phyloP scores from a whole-genome alignment of 2,329 filamentous ascomycete species.

The Teratosphaeria pseudoeucalypti region DNA sequence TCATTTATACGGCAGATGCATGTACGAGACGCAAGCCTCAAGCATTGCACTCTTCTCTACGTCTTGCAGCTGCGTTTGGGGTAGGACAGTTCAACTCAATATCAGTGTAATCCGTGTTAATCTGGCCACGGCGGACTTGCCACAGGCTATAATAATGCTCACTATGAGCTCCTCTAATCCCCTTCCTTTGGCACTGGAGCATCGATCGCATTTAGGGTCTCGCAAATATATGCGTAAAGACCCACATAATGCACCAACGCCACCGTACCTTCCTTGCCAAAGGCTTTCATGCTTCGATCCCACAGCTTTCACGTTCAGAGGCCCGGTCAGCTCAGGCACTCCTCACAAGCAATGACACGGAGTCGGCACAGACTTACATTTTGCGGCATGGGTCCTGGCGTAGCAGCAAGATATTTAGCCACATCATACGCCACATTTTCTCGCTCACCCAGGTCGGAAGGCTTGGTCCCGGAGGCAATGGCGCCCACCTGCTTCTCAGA shows the following conservation, averaged over 20 bases:
- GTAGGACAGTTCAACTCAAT: too few species aligned
- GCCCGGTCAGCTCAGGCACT: neutral
- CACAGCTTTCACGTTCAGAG: constrained; percentile 10
- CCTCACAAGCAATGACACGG: neutral
- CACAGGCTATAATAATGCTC: neutral
- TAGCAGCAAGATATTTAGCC: constrained; percentile 9
- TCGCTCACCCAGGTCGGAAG: constrained; percentile 10
- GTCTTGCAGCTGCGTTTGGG: too few species aligned
- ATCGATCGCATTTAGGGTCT: constrained; percentile 16
- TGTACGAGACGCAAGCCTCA: too few species aligned
- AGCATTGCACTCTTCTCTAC: too few species aligned
- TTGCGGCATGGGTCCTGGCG: constrained; percentile 7
- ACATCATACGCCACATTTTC: constrained; percentile 15
- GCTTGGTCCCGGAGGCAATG: constrained; percentile 11
- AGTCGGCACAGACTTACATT: neutral
- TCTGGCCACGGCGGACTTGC: too few species aligned
- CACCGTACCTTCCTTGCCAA: constrained; percentile 14
- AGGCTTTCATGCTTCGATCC: constrained; percentile 9
- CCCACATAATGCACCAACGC: constrained; percentile 14
- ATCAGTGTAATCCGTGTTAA: too few species aligned
- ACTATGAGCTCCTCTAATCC: neutral
- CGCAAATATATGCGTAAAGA: constrained; percentile 14
- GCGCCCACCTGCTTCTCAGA: constrained; percentile 7
- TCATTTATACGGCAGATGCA: too few species aligned
- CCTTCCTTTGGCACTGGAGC: constrained; percentile 7